Base-by-base conservation (phyloP, 106 monocot species). In the Dendrobium nobile region DNA sequence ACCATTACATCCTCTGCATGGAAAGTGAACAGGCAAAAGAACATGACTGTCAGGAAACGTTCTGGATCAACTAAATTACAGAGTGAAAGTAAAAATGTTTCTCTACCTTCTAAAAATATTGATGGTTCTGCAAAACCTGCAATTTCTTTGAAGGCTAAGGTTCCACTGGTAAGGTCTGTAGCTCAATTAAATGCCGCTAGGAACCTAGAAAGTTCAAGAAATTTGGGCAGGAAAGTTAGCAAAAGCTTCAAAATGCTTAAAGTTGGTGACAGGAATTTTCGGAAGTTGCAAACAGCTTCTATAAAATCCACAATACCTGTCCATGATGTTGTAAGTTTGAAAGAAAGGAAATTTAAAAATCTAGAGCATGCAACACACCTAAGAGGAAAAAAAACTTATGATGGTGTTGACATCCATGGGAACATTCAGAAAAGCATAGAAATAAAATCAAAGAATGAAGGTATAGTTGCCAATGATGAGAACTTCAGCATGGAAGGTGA, bases 401-500 rank as follows among this genome's bases (percentile, higher is more conserved):
- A 40, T 22, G 42, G 31, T 18, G 61, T 2, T 41, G 73, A 73
- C 41, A 18, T 41, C 41, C 2, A 73, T 42, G 19, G 7, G 27
- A 72, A 10, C 33, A 33, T 27, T 37, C 9, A 24, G 4, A 26
- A 72, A 40, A 72, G 9, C 28, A 40, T 40, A 40, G 33, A 72
- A 72, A 40, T 2, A 17, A 72, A 78, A 73, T 82, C 61, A 47
- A 42, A 72, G 56, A 5, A 43, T 56, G 13, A 75, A 43, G 7
- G 5, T 6, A 65, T 61, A 78, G 19, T 72, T 9, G 28, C 77
- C 81, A 41, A 79, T 77, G 65, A 75, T 67, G 22, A 78, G 73
- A 56, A 77, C 79, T 81, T 61, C 51, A 9, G 40, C 15, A 44
- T 77, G 73, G 54, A 75, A 78, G 77, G 75, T 41, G 74, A 67